A percentile compares a stretch with the other conserved stretches of the same genome.
These are phyloP conservation scores for Triticum turgidum DNA, from an alignment of 176 grass and related monocot genomes.

Conservation along the genomic window DNA sequence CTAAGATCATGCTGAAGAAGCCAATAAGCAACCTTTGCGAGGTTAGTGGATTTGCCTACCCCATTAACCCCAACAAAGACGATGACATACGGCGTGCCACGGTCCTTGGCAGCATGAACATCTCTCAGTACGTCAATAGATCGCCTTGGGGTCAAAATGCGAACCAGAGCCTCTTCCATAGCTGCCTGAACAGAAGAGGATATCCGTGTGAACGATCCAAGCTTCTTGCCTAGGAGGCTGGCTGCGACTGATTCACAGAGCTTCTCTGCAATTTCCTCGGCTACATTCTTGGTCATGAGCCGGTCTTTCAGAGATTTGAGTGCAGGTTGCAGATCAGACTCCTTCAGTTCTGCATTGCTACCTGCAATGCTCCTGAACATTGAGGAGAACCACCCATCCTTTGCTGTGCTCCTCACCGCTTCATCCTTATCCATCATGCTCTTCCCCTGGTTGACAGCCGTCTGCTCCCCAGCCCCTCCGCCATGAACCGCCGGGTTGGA, in stretches of 20 bases:
- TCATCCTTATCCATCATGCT: slow-evolving; percentile 79
- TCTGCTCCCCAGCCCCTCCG: slow-evolving; percentile 28
- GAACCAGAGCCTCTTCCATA: slow-evolving; percentile 1
- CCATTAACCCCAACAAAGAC: slow-evolving; percentile 1
- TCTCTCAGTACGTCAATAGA: not conserved
- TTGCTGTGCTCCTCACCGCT: slow-evolving; percentile 46
- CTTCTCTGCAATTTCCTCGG: slow-evolving; percentile 70
- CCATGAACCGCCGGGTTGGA: slow-evolving; percentile 41
- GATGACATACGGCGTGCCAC: not conserved
- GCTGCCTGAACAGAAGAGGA: slow-evolving; percentile 56
- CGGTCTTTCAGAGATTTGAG: not conserved
- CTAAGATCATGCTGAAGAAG: slow-evolving; percentile 85
- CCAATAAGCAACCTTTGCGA: slow-evolving; percentile 85
- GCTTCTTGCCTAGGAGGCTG: slow-evolving; percentile 30
- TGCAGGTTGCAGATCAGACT: slow-evolving; percentile 9
- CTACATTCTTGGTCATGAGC: slow-evolving; percentile 16
- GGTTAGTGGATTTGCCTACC: not conserved
- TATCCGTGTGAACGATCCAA: slow-evolving; percentile 59
- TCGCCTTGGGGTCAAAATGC: not conserved
- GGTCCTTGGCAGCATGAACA: not conserved
- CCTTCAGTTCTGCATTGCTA: not conserved
- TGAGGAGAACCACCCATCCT: slow-evolving; percentile 68
- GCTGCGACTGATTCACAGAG: slow-evolving; percentile 57
- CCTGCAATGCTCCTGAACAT: slow-evolving; percentile 36
- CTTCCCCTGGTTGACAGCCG: slow-evolving; percentile 41